Conservation (phyloP, 2,329 filamentous ascomycete genomes). For the Zymoseptoria pseudotritici region DNA sequence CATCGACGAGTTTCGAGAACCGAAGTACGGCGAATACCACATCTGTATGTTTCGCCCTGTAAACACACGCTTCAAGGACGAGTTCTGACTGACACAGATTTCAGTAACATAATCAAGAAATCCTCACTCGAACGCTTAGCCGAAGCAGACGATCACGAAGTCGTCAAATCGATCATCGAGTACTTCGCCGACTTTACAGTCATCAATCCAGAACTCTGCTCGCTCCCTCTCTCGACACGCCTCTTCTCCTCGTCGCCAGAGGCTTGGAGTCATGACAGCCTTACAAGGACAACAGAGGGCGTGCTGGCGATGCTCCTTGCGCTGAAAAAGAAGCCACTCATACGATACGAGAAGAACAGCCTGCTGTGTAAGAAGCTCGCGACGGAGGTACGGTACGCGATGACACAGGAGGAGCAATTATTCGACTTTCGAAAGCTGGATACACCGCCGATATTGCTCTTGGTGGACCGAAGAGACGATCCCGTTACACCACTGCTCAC, state of each 20-base stretch:
- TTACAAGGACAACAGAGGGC: conserved; percentile 82
- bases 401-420: conserved; percentile 90
- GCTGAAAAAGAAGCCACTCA: conserved; percentile 92
- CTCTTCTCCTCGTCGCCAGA: conserved; percentile 51
- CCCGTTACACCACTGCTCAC: conserved; percentile 89
- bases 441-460: conserved; percentile 83
- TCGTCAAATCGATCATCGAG: conserved; percentile 88
- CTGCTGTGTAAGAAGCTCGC: conserved; percentile 85
- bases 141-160: conserved; percentile 95
- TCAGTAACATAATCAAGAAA: conserved; percentile 96
- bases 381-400: conserved; percentile 82
- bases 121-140: conserved; percentile 88
- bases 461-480: conserved; percentile 87
- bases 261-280: conserved; percentile 80
- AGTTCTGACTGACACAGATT: conserved; percentile 49
- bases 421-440: conserved; percentile 96
- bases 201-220: conserved; percentile 76
- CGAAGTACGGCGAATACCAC: conserved; percentile 95
- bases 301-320: conserved; percentile 76
- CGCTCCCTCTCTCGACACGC: conserved; percentile 24
- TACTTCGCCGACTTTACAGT: conserved; percentile 95
- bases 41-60: conserved; percentile 49
- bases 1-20: conserved; percentile 90
- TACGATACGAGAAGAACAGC: conserved; percentile 89
- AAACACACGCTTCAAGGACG: conserved; percentile 6